phyloP scores from a whole-genome alignment of 768 basidiomycete species.

The Russula abietina region DNA sequence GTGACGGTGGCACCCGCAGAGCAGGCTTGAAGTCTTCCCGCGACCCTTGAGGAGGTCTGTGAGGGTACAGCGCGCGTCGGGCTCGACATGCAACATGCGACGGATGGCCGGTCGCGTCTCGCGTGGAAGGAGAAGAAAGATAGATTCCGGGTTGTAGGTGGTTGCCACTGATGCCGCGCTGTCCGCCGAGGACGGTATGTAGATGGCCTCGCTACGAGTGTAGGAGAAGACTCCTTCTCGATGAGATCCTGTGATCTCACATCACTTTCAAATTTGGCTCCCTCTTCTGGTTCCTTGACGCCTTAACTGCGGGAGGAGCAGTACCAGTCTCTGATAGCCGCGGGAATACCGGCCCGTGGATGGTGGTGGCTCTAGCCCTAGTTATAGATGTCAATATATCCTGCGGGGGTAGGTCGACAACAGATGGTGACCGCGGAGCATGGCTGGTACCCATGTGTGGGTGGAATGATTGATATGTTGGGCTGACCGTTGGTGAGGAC shows the following conservation, averaged over 20 bases:
- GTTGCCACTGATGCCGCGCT: constrained; percentile 47
- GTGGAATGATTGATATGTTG: constrained; percentile 29
- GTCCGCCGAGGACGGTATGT: constrained; percentile 29
- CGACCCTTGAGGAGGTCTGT: constrained; percentile 82
- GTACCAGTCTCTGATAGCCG: background rate
- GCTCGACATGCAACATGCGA: constrained; percentile 91
- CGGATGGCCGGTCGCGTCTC: constrained; percentile 86
- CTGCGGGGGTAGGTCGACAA: background rate
- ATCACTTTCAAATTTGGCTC: constrained; percentile 14
- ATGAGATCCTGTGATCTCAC: background rate
- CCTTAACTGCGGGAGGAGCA: constrained; percentile 19
- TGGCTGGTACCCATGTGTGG: background rate
- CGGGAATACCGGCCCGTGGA: constrained; percentile 19
- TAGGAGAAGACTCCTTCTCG: constrained; percentile 19
- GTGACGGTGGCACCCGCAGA: constrained; percentile 64
- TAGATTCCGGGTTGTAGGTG: constrained; percentile 81
- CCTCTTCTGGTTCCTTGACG: constrained; percentile 21
- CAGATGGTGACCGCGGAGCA: background rate
- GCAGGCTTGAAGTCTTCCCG: constrained; percentile 65
- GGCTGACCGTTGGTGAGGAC: constrained; percentile 29
- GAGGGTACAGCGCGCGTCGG: constrained; percentile 82
- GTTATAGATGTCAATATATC: constrained; percentile 12
- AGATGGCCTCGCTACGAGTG: background rate
- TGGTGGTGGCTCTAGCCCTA: constrained; percentile 18
- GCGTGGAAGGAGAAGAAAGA: constrained; percentile 94